A percentile compares a stretch with the other conserved stretches of the same genome.
Evolutionary conservation across 768 basidiomycete species (phyloP).

Genomic region (Pisolithus sp.): DNA sequence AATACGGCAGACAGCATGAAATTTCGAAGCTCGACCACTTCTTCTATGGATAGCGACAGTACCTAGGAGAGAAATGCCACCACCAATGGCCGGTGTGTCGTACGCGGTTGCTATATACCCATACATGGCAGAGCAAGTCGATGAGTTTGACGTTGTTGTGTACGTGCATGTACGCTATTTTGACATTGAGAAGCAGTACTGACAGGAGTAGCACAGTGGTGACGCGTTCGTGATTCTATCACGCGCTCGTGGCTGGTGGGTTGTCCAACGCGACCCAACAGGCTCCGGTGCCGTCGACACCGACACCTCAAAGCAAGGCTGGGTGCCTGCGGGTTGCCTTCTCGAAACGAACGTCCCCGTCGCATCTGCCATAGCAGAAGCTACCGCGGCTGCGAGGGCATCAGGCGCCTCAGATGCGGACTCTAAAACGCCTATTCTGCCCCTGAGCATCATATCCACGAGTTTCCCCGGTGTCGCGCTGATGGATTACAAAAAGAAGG

Average conservation of each 20-base stretch:
- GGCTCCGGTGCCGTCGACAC: slow-evolving; percentile 75
- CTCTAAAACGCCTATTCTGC: slow-evolving; percentile 74
- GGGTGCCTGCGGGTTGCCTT: slow-evolving; percentile 97
- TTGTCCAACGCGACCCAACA: slow-evolving; percentile 89
- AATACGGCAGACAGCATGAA: slow-evolving; percentile 22
- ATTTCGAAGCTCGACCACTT: slow-evolving; percentile 11
- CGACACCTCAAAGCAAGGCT: slow-evolving; percentile 80
- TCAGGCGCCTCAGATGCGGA: slow-evolving; percentile 33
- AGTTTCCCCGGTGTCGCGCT: slow-evolving; percentile 94
- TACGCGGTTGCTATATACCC: slow-evolving; percentile 99
- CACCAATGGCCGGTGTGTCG: slow-evolving; percentile 53
- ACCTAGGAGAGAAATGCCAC: slow-evolving; percentile 38
- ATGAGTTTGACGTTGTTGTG: slow-evolving; percentile 98
- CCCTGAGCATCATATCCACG: slow-evolving; percentile 89
- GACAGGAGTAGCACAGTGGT: slow-evolving; percentile 45
- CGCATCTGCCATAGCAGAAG: slow-evolving; percentile 79
- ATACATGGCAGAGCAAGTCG: slow-evolving; percentile 97
- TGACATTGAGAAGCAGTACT: slow-evolving; percentile 1
- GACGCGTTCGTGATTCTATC: slow-evolving; percentile 92
- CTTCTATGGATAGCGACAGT: slow-evolving; percentile 27
- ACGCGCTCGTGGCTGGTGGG: slow-evolving; percentile 98
- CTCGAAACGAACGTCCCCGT: slow-evolving; percentile 91
- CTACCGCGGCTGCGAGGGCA: slow-evolving; percentile 54
- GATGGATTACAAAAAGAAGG: slow-evolving; percentile 95
- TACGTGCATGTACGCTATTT: slow-evolving; percentile 36